phyloP scores from a whole-genome alignment of 2,329 filamentous ascomycete genomes.

The Cryoendolithus antarcticus region DNA sequence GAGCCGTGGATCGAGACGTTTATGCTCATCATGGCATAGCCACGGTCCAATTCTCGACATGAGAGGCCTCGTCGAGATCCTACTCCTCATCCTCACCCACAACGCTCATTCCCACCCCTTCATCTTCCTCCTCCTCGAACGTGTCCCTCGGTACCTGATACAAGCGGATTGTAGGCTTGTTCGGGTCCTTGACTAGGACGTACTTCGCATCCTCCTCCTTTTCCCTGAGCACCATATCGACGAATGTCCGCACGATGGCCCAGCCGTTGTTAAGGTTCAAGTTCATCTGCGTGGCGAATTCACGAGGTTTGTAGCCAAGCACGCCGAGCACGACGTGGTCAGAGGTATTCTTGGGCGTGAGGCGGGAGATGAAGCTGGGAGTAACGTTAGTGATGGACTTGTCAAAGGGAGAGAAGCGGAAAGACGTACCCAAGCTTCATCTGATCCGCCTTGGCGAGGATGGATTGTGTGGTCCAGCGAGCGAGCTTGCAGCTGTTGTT shows the following conservation, averaged over 20 bases:
- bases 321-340: constrained; percentile 94
- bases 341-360: constrained; percentile 82
- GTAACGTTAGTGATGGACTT: constrained; percentile 7
- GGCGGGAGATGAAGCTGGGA: constrained; percentile 78
- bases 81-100: constrained; percentile 45
- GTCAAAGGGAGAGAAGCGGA: neutral
- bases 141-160: constrained; percentile 82
- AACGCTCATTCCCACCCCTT: constrained; percentile 53
- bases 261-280: constrained; percentile 92
- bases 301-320: constrained; percentile 91
- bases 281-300: constrained; percentile 98
- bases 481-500: constrained; percentile 99
- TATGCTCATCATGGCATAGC: too few species aligned
- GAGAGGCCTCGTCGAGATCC: neutral
- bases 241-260: constrained; percentile 97
- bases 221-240: constrained; percentile 77
- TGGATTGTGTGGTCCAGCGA: constrained; percentile 92
- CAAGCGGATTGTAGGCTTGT: constrained; percentile 86
- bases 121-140: constrained; percentile 82
- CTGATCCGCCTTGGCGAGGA: constrained; percentile 85
- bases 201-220: constrained; percentile 60
- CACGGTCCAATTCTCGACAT: too few species aligned
- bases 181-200: constrained; percentile 75
- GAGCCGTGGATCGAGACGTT: too few species aligned
- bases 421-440: constrained; percentile 86